Conservation (phyloP, 164 flowering plant species). For the Aristolochia contorta region DNA sequence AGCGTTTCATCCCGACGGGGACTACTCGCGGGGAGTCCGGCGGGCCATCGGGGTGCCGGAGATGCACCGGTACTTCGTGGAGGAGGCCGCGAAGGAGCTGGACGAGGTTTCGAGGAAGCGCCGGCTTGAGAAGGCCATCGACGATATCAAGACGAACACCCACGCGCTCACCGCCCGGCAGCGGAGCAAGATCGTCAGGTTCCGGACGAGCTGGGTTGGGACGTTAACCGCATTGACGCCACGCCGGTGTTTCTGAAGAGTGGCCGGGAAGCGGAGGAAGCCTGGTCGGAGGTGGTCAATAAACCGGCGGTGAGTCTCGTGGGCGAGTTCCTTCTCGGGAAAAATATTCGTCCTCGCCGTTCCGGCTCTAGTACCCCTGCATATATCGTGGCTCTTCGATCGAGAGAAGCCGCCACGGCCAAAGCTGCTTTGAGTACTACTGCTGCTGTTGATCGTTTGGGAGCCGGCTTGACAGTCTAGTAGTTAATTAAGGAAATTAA, state of each 20-base stretch:
- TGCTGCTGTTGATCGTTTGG: too few species aligned
- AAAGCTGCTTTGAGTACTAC: too few species aligned
- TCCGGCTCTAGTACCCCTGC: too few species aligned
- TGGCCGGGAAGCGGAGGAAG: too few species aligned
- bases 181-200: slow-evolving; percentile 40
- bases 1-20: slow-evolving; percentile 29
- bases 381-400: too few species aligned
- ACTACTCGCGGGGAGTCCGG: slow-evolving; percentile 45
- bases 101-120: slow-evolving; percentile 14
- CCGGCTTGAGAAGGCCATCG: slow-evolving; percentile 32
- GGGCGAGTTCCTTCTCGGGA: too few species aligned
- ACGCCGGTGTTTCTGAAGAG: slow-evolving; percentile 22
- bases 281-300: too few species aligned
- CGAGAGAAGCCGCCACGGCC: too few species aligned
- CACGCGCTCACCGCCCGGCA: slow-evolving; percentile 40
- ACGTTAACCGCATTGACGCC: slow-evolving; percentile 50
- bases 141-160: slow-evolving; percentile 45
- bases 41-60: slow-evolving; percentile 71
- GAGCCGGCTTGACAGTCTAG: too few species aligned
- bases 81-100: slow-evolving; percentile 10
- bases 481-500: too few species aligned
- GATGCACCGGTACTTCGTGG: slow-evolving; percentile 29
- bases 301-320: too few species aligned
- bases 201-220: slow-evolving; percentile 31
- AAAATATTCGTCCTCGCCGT: too few species aligned